Evolutionary conservation across 495 filamentous ascomycete species (phyloP).

Genomic region (Rostrohypoxylon terebratum): DNA sequence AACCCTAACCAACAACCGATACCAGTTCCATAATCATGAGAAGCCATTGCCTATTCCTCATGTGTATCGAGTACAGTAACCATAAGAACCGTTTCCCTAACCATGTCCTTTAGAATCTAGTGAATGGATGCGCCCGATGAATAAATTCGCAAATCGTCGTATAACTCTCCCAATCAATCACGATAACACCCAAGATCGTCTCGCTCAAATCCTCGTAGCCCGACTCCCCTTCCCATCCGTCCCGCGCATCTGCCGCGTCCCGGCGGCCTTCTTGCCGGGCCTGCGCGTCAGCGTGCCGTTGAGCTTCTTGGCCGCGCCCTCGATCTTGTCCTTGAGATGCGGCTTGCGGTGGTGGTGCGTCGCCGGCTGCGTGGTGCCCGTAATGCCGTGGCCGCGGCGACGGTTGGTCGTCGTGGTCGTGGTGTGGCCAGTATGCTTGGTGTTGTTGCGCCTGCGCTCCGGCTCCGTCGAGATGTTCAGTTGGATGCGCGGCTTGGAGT

Average conservation of each 20-base stretch:
- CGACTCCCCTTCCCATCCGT: conserved; percentile 51
- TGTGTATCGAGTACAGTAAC: not conserved
- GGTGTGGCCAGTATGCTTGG: conserved; percentile 37
- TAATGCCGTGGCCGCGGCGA: conserved; percentile 26
- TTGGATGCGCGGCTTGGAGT: conserved; percentile 45
- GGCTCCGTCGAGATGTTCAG: conserved; percentile 44
- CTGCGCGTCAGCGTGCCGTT: conserved; percentile 48
- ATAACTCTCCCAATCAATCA: not conserved
- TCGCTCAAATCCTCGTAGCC: not conserved
- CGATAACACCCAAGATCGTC: not conserved
- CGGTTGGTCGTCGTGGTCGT: conserved; percentile 19
- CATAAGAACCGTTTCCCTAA: not conserved
- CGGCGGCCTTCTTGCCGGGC: conserved; percentile 51
- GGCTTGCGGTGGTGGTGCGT: conserved; percentile 54
- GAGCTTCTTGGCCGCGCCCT: conserved; percentile 49
- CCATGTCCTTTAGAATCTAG: not conserved
- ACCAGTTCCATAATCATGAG: not conserved
- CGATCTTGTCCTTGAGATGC: conserved; percentile 50
- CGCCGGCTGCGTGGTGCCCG: conserved; percentile 39
- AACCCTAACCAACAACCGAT: not conserved
- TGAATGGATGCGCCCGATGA: not conserved
- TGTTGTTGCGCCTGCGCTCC: conserved; percentile 43
- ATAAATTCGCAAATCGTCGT: not conserved
- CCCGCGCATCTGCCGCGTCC: conserved; percentile 51
- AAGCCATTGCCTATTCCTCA: not conserved